Evolutionary conservation across 2,329 filamentous ascomycete species (phyloP).

Genomic region (Penicillium crustosum): DNA sequence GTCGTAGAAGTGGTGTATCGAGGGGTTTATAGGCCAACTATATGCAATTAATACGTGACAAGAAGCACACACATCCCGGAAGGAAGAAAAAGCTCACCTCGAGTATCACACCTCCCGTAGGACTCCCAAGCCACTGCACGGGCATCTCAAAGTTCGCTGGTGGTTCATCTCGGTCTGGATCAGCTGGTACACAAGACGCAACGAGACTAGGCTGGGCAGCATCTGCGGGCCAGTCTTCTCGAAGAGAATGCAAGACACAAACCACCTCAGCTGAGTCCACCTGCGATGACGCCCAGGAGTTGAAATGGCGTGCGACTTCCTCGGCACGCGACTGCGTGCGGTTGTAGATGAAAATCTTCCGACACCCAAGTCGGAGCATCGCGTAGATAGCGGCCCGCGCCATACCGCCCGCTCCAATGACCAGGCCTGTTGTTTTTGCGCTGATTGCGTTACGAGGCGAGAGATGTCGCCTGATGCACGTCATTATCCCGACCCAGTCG

Average conservation of each 20-base stretch:
- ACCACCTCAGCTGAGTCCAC: constrained; percentile 41
- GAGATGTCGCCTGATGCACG: constrained; percentile 43
- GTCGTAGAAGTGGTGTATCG: constrained; percentile 67
- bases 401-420: constrained; percentile 69
- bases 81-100: constrained; percentile 50
- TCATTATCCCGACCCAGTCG: constrained; percentile 47
- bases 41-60: constrained; percentile 21
- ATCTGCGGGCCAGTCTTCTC: constrained; percentile 64
- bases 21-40: constrained; percentile 67
- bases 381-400: constrained; percentile 75
- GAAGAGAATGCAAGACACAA: constrained; percentile 57
- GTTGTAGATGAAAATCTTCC: constrained; percentile 73
- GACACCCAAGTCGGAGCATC: constrained; percentile 73
- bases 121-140: constrained; percentile 66
- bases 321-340: constrained; percentile 67
- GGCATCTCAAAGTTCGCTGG: constrained; percentile 71
- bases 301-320: constrained; percentile 68
- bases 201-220: constrained; percentile 70
- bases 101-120: constrained; percentile 72
- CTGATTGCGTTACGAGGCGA: constrained; percentile 55
- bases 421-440: constrained; percentile 52
- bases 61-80: neutral
- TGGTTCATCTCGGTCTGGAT: constrained; percentile 62
- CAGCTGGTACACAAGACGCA: constrained; percentile 72
- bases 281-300: constrained; percentile 48